Evolutionary conservation across 2,329 filamentous ascomycete genomes (phyloP), one percentile per base, ranked within the genome.

Genomic region (Paecilomyces fulvus): DNA sequence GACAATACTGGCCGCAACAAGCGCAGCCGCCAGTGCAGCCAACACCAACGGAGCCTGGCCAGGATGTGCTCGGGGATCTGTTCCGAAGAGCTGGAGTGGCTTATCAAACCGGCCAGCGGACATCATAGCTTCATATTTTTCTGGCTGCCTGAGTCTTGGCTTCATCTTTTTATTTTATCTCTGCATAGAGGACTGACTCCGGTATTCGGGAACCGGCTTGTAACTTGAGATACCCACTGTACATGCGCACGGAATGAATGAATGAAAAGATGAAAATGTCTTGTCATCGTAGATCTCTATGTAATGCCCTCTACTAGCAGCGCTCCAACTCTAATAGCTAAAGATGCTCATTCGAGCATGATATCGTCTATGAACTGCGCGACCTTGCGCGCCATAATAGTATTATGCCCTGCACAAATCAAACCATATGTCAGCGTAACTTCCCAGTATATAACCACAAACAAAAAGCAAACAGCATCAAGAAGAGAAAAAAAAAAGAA

Each of bases 11-110:
- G 30, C 59, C 57, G 37, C 59, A 60, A 37, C 58, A 55, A 30
- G 48, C 57, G 21, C 58, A 55, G 20, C 58, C 62, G 28, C 62
- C 56, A 11, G 57, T 59, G 1, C 64, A 65, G 46, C 59, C 63
- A 43, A 46, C 50, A 14, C 55, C 50, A 12, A 49, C 51, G n/a
- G 28, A 64, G 64, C 53, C 56, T 49, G 53, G 25, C 8, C 53
- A 57, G 20, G 72, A 76, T 63, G 67, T 75, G n/a, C 61, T 77
- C 20, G 69, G 69, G 10, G 68, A 75, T 61, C 58, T 77, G 11
- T 78, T 78, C 56, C 70, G 73, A 54, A 73, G 69, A 60, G 75
- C 75, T 11, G 74, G 74, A 31, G 59, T 75, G 33, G 66, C 67
- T 20, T 67, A 67, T 52, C 66, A 69, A 53, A 61, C 60, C 43